Base-by-base conservation (phyloP, 225 moss, liverwort and hornwort species). In the Rhytidiadelphus loreus region DNA sequence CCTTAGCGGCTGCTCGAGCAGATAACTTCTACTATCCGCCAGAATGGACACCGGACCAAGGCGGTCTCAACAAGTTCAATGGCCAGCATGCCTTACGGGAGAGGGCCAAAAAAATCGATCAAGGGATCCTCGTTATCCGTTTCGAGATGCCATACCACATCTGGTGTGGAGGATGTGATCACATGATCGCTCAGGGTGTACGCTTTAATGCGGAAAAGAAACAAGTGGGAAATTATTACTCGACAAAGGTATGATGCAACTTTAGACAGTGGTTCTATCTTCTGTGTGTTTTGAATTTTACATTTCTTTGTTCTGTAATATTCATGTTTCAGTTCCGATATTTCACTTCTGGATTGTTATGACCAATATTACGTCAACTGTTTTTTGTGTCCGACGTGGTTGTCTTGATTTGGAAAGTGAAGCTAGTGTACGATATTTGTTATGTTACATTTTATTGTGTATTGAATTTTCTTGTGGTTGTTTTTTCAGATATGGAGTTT, bases 131-230 rank as follows among this genome's bases (percentile, higher is more conserved):
- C 81, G 96, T 99, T 52, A 97, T 99, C 77, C 94, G 99, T 91
- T 99, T 99, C 93, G 99, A 99, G 95, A 99, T 99, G 99, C 99
- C 99, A 16, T 99, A 94, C 84, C 96, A 99, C 90, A 95, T 97
- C 85, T 99, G 99, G 99, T 99, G 99, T 92, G 97, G 97, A 63
- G 99, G 99, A 44, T 99, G 99, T 86, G 86, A 93, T 78, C 94
- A 96, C 52, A 97, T 99, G 99, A 99, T 99, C 85, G 99, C 97
- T 58, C 96, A 99, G 92, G 99, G 99, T 41, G 99, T 99, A 78
- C 99, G 97, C 10, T 99, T 99, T 83, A 97, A 99, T 89, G 97
- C 97, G 18, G 99, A 99, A 86, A 99, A 99, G 94, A 99, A 99
- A 92, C 96, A 96, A 95, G 97, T 99, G 60, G 99, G 99, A 63